Conservation (phyloP, 2,329 filamentous ascomycete species). For the Diaporthe sp. region DNA sequence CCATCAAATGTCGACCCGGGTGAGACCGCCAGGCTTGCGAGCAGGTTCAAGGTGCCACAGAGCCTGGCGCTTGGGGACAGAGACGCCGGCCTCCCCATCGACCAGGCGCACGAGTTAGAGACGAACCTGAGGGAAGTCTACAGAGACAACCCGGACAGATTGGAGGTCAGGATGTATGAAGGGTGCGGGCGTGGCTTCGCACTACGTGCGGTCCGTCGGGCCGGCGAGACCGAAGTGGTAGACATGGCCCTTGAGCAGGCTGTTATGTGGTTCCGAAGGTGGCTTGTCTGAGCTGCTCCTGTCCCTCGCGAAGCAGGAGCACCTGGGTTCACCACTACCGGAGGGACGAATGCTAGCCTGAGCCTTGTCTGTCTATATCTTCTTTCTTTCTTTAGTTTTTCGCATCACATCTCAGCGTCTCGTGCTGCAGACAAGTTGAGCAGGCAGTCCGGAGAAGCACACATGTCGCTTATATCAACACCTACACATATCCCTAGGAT, state of each 20-base stretch:
- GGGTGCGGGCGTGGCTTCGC: conserved; percentile 42
- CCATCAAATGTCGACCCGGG: conserved; percentile 46
- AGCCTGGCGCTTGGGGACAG: conserved; percentile 38
- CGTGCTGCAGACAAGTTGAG: background rate
- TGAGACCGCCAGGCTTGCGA: conserved; percentile 43
- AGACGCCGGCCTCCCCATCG: conserved; percentile 36
- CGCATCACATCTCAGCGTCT: background rate
- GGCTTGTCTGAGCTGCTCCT: conserved; percentile 3
- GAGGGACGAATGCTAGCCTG: too few species aligned
- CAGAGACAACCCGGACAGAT: conserved; percentile 4
- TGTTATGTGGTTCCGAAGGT: conserved; percentile 31
- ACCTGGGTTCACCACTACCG: background rate
- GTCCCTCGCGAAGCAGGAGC: background rate
- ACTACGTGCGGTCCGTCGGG: conserved; percentile 37
- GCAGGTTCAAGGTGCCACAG: conserved; percentile 36
- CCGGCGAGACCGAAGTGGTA: conserved; percentile 22
- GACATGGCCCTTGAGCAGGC: conserved; percentile 33
- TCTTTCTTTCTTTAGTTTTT: background rate
- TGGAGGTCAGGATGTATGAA: conserved; percentile 36
- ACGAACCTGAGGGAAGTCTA: conserved; percentile 35
- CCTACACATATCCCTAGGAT: background rate
- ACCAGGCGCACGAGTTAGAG: conserved; percentile 33
- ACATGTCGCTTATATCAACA: background rate
- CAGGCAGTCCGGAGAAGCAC: too few species aligned
- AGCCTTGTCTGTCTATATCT: background rate